Base-by-base conservation (phyloP, 2,329 filamentous ascomycete genomes). In the Chaetomiaceae sp. region DNA sequence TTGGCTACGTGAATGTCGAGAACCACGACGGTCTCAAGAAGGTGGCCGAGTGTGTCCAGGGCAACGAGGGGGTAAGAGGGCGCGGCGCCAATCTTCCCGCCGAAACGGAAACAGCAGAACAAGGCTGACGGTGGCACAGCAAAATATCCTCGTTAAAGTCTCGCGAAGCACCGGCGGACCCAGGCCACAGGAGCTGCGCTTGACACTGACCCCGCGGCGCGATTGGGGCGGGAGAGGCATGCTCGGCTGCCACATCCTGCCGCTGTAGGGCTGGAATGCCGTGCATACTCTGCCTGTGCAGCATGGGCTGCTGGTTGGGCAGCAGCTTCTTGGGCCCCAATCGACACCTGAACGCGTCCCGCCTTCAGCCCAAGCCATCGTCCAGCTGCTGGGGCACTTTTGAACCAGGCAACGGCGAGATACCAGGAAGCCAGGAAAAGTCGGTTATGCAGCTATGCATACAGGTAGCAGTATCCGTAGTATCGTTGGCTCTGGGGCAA, bases 221-320 rank as follows among this genome's bases (percentile, higher is more conserved):
- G 77, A 91, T 64, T 99, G 93, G 92, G 92, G 92, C 59, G 93
- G 93, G 25, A 78, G 89, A 67, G 93, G 92, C 12, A 73, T 95
- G 66, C 72, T 99, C 62, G 92, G 92, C 48, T 99, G 92, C 67
- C 91, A 96, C 71, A 80, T 97, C 57, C 71, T 96, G 58, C 89
- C 89, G 21, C 60, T 95, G 50, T 95, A n/a, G 73, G 78, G 14
- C 12, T 42, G 50, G n/a, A 21, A 12, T 6, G 6, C 25, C 25
- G 25, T 6, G 25, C 25, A 27, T 6, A 12, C 25, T 27, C 7
- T 23, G 12, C n/a, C n/a, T n/a, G n/a, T n/a, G n/a, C 25, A 27
- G 25, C 5, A 7, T 33, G 14, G 10, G 3, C 30, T 23, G 14
- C 3, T 21, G 27, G 49, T 51, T 51, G 44, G 48, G 55, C 45